phyloP scores from a whole-genome alignment of 2,329 filamentous ascomycete genomes.

The Aspergillus pseudonomiae region DNA sequence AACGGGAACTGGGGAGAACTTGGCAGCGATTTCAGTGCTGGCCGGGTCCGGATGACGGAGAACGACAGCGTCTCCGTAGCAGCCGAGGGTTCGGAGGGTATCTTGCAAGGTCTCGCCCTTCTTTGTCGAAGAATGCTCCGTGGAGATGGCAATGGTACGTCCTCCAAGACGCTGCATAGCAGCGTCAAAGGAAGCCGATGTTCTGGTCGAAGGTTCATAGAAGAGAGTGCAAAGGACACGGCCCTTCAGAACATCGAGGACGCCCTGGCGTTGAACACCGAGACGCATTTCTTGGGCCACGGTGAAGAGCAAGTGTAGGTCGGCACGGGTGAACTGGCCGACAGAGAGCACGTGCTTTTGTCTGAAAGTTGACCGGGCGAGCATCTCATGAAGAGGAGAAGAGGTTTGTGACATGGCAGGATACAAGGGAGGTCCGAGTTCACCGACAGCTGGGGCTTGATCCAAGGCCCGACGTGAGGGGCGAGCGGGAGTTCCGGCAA shows the following conservation, averaged over 20 bases:
- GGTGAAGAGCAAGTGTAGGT: slow-evolving; percentile 92
- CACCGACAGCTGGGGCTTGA: slow-evolving; percentile 34
- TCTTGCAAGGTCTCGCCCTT: slow-evolving; percentile 96
- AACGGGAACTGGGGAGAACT: slow-evolving; percentile 85
- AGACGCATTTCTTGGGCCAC: slow-evolving; percentile 97
- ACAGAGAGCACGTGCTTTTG: slow-evolving; percentile 89
- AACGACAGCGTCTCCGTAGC: slow-evolving; percentile 95
- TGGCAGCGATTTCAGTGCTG: slow-evolving; percentile 79
- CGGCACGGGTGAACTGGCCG: slow-evolving; percentile 81
- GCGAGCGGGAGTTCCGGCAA: slow-evolving; percentile 43
- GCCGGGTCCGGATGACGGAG: slow-evolving; percentile 85
- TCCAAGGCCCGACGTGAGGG: slow-evolving; percentile 29
- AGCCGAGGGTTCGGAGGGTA: slow-evolving; percentile 88
- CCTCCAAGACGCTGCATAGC: slow-evolving; percentile 98
- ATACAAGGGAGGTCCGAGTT: slow-evolving; percentile 46
- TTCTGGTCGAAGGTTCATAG: slow-evolving; percentile 96
- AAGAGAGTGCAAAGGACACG: slow-evolving; percentile 90
- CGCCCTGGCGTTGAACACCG: slow-evolving; percentile 88
- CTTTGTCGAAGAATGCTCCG: slow-evolving; percentile 81
- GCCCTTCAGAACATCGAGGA: slow-evolving; percentile 82
- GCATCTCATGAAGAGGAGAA: slow-evolving; percentile 67
- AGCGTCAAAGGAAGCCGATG: slow-evolving; percentile 92
- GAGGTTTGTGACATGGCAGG: slow-evolving; percentile 57
- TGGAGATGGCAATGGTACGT: slow-evolving; percentile 78
- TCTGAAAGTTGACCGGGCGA: slow-evolving; percentile 84